Evolutionary conservation across 2,329 filamentous ascomycete genomes (phyloP).

Genomic region (Penicillium sp.): DNA sequence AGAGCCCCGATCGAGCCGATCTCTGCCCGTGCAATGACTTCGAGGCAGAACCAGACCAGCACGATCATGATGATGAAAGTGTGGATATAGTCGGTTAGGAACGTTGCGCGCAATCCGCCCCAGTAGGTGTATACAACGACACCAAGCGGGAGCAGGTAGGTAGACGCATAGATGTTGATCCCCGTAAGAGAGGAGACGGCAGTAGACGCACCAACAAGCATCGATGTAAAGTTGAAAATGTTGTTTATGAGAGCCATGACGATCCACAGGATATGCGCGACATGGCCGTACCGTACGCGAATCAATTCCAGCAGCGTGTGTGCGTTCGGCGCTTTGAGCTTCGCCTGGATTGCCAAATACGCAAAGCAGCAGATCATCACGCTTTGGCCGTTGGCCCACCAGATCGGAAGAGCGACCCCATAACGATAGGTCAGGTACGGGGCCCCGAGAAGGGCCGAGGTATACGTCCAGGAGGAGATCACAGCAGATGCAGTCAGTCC

Average conservation of each 20-base stretch:
- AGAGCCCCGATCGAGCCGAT: slow-evolving; percentile 41
- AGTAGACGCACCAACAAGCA: not conserved
- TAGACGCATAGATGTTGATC: slow-evolving; percentile 49
- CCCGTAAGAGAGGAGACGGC: slow-evolving; percentile 36
- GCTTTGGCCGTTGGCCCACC: slow-evolving; percentile 34
- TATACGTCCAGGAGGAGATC: slow-evolving; percentile 6
- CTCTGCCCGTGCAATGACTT: slow-evolving; percentile 39
- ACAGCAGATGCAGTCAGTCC: slow-evolving; percentile 6
- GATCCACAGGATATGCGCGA: not conserved
- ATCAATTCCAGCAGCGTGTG: too few species aligned
- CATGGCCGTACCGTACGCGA: too few species aligned
- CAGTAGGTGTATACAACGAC: slow-evolving; percentile 48
- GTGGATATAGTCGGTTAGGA: slow-evolving; percentile 50
- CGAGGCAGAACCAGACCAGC: slow-evolving; percentile 47
- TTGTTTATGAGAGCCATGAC: not conserved
- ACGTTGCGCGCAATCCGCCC: slow-evolving; percentile 47
- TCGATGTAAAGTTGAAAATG: not conserved
- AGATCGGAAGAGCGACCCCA: slow-evolving; percentile 2
- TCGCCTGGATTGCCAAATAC: too few species aligned
- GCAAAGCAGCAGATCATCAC: slow-evolving; percentile 54
- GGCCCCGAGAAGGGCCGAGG: slow-evolving; percentile 1
- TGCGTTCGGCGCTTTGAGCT: too few species aligned
- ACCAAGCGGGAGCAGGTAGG: slow-evolving; percentile 46
- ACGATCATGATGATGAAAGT: slow-evolving; percentile 47
- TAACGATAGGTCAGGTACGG: not conserved